Evolutionary conservation across 2,329 filamentous ascomycete genomes (phyloP).

Genomic region (Exserohilum turcica): DNA sequence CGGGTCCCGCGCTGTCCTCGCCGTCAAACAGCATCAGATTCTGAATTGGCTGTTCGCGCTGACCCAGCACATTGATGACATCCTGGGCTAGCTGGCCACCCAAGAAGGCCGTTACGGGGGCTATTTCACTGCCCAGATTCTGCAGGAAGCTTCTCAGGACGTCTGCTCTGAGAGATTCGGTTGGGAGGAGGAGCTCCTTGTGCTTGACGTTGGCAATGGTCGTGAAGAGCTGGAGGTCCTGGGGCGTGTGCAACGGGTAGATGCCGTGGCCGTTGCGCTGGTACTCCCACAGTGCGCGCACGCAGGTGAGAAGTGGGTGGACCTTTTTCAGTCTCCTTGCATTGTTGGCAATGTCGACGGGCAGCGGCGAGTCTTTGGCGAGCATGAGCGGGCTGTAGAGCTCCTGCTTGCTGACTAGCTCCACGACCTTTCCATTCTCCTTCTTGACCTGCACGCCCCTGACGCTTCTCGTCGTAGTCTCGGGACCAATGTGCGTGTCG

Average conservation of each 20-base stretch:
- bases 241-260: constrained; percentile 56
- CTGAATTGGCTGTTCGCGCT: constrained; percentile 91
- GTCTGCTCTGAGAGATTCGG: constrained; percentile 56
- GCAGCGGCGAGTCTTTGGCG: constrained; percentile 77
- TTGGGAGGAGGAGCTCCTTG: constrained; percentile 61
- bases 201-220: constrained; percentile 78
- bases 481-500: constrained; percentile 61
- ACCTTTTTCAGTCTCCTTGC: constrained; percentile 73
- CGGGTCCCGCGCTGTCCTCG: constrained; percentile 74
- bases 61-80: constrained; percentile 92
- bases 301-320: constrained; percentile 81
- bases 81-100: constrained; percentile 93
- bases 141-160: constrained; percentile 85
- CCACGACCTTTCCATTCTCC: constrained; percentile 68
- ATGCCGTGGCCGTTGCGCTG: constrained; percentile 56
- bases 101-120: constrained; percentile 84
- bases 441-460: constrained; percentile 70
- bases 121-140: constrained; percentile 81
- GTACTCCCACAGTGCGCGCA: constrained; percentile 91
- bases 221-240: constrained; percentile 73
- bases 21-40: constrained; percentile 94
- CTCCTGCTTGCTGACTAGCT: constrained; percentile 90
- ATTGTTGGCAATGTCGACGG: constrained; percentile 69
- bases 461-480: constrained; percentile 79
- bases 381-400: constrained; percentile 85